phyloP scores from a whole-genome alignment of 768 basidiomycete species.

The Suillus plorans region DNA sequence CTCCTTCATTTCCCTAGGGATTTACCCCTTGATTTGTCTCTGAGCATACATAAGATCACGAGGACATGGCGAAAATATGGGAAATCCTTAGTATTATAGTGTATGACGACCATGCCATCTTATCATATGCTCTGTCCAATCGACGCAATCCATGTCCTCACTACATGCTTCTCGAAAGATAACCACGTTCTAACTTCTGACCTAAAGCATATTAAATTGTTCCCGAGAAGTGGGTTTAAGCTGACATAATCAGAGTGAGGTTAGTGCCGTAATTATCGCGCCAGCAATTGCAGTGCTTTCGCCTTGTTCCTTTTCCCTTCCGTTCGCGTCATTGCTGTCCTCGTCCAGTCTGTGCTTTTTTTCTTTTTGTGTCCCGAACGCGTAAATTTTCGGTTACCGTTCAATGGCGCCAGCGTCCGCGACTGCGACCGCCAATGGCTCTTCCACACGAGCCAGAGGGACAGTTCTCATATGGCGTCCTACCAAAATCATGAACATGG shows the following conservation, averaged over 20 bases:
- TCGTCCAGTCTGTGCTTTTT: conserved; percentile 9
- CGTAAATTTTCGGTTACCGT: conserved; percentile 23
- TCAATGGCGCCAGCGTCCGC: conserved; percentile 31
- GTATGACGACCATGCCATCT: conserved; percentile 13
- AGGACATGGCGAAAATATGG: conserved; percentile 10
- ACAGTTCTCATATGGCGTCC: conserved; percentile 62
- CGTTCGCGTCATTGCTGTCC: conserved; percentile 31
- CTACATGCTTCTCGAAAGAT: not conserved
- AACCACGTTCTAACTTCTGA: not conserved
- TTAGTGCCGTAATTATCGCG: conserved; percentile 33
- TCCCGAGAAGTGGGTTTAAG: not conserved
- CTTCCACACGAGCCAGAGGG: conserved; percentile 15
- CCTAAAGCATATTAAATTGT: conserved; percentile 4
- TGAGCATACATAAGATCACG: conserved; percentile 7
- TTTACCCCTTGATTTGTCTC: conserved; percentile 6
- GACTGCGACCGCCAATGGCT: conserved; percentile 25
- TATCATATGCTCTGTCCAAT: conserved; percentile 6
- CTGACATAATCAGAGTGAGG: conserved; percentile 9
- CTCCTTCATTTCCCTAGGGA: conserved; percentile 1
- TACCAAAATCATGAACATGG: conserved; percentile 89
- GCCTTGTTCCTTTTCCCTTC: conserved; percentile 25
- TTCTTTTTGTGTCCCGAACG: conserved; percentile 14
- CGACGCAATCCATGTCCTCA: conserved; percentile 12
- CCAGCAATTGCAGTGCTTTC: conserved; percentile 18
- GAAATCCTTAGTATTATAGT: conserved; percentile 14